A percentile compares a stretch with the other conserved stretches of the same genome.
These are phyloP conservation scores for Macrophomina tecta DNA, from an alignment of 2,329 filamentous ascomycete species.

Conservation along the genomic window DNA sequence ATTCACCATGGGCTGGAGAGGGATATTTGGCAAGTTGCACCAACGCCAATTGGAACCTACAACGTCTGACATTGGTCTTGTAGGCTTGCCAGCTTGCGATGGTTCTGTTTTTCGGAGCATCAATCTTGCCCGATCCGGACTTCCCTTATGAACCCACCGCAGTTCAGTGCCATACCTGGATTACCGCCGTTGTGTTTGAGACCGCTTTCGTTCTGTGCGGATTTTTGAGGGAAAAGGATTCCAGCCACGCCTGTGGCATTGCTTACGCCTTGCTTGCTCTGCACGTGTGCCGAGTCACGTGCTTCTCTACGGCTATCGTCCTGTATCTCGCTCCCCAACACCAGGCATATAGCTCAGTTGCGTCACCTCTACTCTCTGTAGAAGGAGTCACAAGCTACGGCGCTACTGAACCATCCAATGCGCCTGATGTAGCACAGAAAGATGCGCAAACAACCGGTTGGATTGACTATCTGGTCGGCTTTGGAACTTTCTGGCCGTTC, in stretches of 20 bases:
- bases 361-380: not conserved
- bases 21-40: not conserved
- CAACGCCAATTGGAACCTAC: not conserved
- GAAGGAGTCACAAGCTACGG: not conserved
- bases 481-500: constrained; percentile 54
- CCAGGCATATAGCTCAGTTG: not conserved
- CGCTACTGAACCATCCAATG: not conserved
- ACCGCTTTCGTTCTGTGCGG: not conserved
- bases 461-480: constrained; percentile 56
- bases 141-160: not conserved
- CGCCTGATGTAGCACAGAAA: not conserved
- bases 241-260: not conserved
- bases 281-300: not conserved
- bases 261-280: not conserved
- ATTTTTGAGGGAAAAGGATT: not conserved
- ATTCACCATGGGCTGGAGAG: not conserved
- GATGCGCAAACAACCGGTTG: constrained; percentile 38
- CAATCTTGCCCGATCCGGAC: not conserved
- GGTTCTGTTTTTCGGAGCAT: constrained; percentile 17
- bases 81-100: constrained; percentile 17
- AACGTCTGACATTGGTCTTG: not conserved
- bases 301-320: not conserved
- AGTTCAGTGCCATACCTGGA: constrained; percentile 11
- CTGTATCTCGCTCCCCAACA: not conserved
- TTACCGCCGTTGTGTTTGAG: constrained; percentile 2